Conservation (phyloP, 306 rosid genomes). For the Hippophae rhamnoides region DNA sequence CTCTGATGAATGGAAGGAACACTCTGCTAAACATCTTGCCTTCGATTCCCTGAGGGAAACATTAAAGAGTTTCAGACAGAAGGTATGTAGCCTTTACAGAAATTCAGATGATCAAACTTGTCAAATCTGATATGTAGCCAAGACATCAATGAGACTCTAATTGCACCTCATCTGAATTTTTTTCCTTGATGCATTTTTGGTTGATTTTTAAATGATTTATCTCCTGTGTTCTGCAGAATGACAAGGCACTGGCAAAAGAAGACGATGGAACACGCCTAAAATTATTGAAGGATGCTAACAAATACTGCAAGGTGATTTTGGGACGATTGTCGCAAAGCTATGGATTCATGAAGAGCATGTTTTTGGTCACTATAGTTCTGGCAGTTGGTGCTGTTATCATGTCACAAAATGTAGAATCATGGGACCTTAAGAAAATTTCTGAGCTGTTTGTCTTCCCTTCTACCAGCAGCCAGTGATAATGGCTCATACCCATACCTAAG, state of each 20-base stretch:
- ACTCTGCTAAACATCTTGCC: constrained; percentile 42
- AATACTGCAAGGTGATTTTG: constrained; percentile 39
- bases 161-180: background rate
- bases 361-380: constrained; percentile 37
- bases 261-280: constrained; percentile 30
- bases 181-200: background rate
- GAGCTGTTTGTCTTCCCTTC: constrained; percentile 32
- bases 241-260: constrained; percentile 35
- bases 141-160: background rate
- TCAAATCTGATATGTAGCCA: background rate
- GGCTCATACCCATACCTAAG: background rate
- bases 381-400: constrained; percentile 47
- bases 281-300: constrained; percentile 58
- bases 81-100: constrained; percentile 30
- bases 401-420: constrained; percentile 40
- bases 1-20: constrained; percentile 56
- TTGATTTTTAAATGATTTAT: background rate
- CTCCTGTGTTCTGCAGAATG: constrained; percentile 35
- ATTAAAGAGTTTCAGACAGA: constrained; percentile 50
- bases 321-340: constrained; percentile 46
- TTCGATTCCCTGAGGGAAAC: constrained; percentile 62
- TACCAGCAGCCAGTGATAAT: background rate
- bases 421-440: constrained; percentile 48
- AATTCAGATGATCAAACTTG: background rate
- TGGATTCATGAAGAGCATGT: constrained; percentile 45